phyloP scores from a whole-genome alignment of 2,329 filamentous ascomycete genomes.

The Fusarium irregulare region DNA sequence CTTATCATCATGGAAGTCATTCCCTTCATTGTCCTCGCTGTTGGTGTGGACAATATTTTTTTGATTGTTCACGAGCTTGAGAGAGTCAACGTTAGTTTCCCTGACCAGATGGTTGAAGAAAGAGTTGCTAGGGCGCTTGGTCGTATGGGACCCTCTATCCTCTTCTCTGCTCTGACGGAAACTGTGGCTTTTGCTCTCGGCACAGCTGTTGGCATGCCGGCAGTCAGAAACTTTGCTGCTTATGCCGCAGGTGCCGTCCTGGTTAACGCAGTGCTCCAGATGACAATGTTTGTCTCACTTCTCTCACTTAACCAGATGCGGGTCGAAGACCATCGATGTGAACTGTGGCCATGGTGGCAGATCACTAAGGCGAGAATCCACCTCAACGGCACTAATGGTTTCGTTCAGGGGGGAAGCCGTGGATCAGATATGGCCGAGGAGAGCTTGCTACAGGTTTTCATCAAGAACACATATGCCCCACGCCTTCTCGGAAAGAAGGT shows the following conservation, averaged over 20 bases:
- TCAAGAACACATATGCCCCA: constrained; percentile 90
- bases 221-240: constrained; percentile 95
- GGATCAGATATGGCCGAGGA: constrained; percentile 85
- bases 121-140: constrained; percentile 89
- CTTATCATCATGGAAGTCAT: constrained; percentile 99
- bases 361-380: constrained; percentile 79
- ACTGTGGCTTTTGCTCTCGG: constrained; percentile 93
- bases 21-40: constrained; percentile 93
- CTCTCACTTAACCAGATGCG: constrained; percentile 90
- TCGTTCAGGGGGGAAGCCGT: constrained; percentile 63
- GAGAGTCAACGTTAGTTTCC: constrained; percentile 89
- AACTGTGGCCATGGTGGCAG: constrained; percentile 91
- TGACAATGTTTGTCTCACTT: constrained; percentile 96
- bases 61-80: constrained; percentile 98
- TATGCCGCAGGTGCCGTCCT: constrained; percentile 97
- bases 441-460: constrained; percentile 84
- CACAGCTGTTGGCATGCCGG: constrained; percentile 96
- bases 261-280: constrained; percentile 95
- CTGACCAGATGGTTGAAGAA: constrained; percentile 87
- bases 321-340: constrained; percentile 87
- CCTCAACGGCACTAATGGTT: constrained; percentile 68
- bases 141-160: constrained; percentile 95
- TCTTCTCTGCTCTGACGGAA: constrained; percentile 94
- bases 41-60: constrained; percentile 99
- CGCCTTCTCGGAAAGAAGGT: constrained; percentile 81